Conservation (phyloP, 352 stramenopile species). For the Phytophthora boehmeriae region DNA sequence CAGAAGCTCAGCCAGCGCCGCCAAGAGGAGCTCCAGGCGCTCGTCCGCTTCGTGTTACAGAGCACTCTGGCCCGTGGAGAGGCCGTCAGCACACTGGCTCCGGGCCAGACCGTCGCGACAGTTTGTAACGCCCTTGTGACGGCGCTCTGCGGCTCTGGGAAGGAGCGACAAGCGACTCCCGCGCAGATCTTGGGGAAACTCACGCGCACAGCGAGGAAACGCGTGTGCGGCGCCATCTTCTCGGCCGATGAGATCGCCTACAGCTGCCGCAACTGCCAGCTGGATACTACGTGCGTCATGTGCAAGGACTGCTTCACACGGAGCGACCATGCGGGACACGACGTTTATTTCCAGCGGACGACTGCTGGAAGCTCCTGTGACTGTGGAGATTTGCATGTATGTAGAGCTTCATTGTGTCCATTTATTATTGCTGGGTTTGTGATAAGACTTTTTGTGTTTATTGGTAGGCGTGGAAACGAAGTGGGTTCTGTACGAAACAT, state of each 20-base stretch:
- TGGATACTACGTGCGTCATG: conserved; percentile 86
- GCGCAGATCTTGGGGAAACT: conserved; percentile 72
- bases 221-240: conserved; percentile 87
- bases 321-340: conserved; percentile 79
- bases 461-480: conserved; percentile 83
- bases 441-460: conserved; percentile 4
- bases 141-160: conserved; percentile 48
- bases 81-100: conserved; percentile 3
- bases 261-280: conserved; percentile 87
- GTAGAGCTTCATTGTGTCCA: conserved; percentile 11
- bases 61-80: conserved; percentile 39
- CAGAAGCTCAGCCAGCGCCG: conserved; percentile 40
- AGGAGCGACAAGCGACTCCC: conserved; percentile 52
- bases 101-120: conserved; percentile 17
- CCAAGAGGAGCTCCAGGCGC: conserved; percentile 51
- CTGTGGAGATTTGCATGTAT: conserved; percentile 81
- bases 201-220: conserved; percentile 62
- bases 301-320: conserved; percentile 88
- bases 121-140: conserved; percentile 64
- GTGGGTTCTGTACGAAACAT: conserved; percentile 82
- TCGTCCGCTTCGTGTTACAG: conserved; percentile 58
- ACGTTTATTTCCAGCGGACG: conserved; percentile 89
- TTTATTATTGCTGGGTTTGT: conserved; percentile 4
- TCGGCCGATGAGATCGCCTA: conserved; percentile 87
- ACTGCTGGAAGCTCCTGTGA: conserved; percentile 88